These are phyloP conservation scores for Pyricularia sp. DNA, from an alignment of 2,329 filamentous ascomycete genomes.

Conservation along the genomic window DNA sequence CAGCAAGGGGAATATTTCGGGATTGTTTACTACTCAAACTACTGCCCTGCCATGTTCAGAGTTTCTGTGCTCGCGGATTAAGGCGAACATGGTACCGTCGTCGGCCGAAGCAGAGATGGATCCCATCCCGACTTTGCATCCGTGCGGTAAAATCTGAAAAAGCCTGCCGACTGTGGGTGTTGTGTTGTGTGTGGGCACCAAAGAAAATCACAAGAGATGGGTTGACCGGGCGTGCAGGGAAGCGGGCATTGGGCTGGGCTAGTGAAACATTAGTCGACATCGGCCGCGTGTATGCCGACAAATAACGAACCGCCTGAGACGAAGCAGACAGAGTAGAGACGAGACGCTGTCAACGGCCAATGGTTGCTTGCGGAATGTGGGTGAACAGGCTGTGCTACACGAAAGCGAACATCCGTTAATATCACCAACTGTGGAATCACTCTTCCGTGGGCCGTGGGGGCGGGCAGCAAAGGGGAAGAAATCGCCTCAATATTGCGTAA, in stretches of 20 bases:
- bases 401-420: background rate
- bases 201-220: background rate
- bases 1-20: background rate
- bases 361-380: background rate
- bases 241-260: background rate
- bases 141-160: background rate
- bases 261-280: conserved; percentile 1
- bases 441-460: background rate
- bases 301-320: background rate
- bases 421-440: background rate
- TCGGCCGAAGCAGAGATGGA: background rate
- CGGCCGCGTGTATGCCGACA: background rate
- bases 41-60: background rate
- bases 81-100: background rate
- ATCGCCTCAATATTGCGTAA: background rate
- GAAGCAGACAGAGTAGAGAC: background rate
- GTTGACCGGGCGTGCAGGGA: background rate
- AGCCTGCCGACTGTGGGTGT: background rate
- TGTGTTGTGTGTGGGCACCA: background rate
- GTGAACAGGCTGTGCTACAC: background rate
- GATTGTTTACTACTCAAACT: background rate
- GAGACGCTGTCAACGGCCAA: background rate
- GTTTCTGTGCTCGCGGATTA: background rate
- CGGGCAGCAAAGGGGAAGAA: background rate
- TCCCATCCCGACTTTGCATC: background rate